phyloP scores from a whole-genome alignment of 177 flowering plant species.

The Vitis hybrid region DNA sequence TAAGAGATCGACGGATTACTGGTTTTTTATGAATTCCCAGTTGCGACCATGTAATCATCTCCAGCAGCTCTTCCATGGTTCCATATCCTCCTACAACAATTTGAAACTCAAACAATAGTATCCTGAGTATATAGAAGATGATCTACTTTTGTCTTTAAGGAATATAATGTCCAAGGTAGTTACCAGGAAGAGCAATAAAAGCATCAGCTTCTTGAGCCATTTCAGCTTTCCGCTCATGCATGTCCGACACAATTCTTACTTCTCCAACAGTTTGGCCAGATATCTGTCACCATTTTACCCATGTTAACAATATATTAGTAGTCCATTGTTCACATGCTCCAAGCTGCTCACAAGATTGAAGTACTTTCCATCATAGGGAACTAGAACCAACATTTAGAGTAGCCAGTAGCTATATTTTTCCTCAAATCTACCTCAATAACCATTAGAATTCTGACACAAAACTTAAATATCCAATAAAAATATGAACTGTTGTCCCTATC shows the following conservation, averaged over 20 bases:
- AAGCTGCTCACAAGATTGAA: not conserved
- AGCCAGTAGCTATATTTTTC: not conserved
- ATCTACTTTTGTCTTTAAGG: not conserved
- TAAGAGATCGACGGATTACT: conserved; percentile 30
- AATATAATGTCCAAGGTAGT: not conserved
- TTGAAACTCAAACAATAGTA: not conserved
- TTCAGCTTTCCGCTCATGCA: conserved; percentile 94
- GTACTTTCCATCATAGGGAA: too few species aligned
- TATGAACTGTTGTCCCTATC: too few species aligned
- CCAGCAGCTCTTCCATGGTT: conserved; percentile 86
- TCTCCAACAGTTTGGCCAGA: conserved; percentile 93
- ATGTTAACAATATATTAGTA: not conserved
- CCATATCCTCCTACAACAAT: conserved; percentile 66
- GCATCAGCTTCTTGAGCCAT: conserved; percentile 93
- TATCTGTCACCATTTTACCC: conserved; percentile 48
- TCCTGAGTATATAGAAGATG: not conserved
- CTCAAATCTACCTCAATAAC: not conserved
- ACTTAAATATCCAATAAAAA: not conserved
- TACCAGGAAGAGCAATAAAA: conserved; percentile 97
- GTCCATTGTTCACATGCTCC: not conserved
- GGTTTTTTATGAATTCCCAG: conserved; percentile 90
- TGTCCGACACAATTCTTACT: conserved; percentile 73
- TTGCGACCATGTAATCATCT: conserved; percentile 94
- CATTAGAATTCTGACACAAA: not conserved
- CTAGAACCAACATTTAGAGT: not conserved